Base-by-base conservation (phyloP, 805 yeast genomes). In the Candida boleticola region DNA sequence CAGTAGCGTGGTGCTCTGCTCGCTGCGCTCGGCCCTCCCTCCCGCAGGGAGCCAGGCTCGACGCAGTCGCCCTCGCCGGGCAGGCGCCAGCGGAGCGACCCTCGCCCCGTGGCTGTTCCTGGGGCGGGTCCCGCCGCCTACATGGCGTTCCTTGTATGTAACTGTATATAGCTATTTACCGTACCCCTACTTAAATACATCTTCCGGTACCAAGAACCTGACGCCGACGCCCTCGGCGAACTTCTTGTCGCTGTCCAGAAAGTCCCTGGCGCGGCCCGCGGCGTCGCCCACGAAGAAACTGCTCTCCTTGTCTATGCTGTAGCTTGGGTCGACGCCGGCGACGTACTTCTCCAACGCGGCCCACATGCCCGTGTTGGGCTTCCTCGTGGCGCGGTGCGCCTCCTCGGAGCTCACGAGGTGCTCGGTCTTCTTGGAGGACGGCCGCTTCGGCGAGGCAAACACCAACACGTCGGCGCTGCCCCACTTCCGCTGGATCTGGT, bases 201-300 rank as follows among this genome's bases (percentile, higher is more conserved):
- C 82, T 52, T 92, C 97, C 0, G 98, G 98, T 0, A 79, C 65
- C 39, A 65, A 64, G 54, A 88, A 92, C 17, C 50, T 47, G 1
- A 89, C 35, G 0, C 77, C 78, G 1, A 76, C 54, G 16, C 67
- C 71, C 33, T 68, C 48, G 0, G 98, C 97, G 70, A 90, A 90
- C 42, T 46, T 57, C 48, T 58, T 61, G 60, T 92, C 99, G 37
- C 85, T 77, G 51, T 86, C 89, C 70, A 93, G 86, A 57, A 83
- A 85, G 60, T 92, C 98, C 0, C 55, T 60, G 1, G 57, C 54
- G 40, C 98, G 70, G 0, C 98, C 99, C 5, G 97, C 98, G 0
- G 98, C 98, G 66, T 92, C 99, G 4, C 99, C 99, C n/a, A 89
- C 90, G 59, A 65, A 93, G 41, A 82, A 69, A 39, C 87, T 77